Conservation (phyloP, 2,329 filamentous ascomycete species). For the Sporothrix brasiliensis region DNA sequence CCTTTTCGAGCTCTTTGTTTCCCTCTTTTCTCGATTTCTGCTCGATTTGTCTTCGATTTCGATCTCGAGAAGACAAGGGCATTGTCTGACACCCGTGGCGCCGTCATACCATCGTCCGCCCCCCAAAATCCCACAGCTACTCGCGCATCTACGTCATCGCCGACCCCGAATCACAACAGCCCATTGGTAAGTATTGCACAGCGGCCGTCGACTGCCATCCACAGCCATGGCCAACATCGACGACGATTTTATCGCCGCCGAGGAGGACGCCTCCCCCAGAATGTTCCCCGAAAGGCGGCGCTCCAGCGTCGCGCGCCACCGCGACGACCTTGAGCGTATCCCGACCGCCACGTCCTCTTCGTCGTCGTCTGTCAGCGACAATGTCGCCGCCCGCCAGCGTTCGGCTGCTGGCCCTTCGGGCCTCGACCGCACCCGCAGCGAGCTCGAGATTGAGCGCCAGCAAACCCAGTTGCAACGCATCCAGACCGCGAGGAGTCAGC, state of each 20-base stretch:
- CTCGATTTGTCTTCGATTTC: not conserved
- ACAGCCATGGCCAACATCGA: constrained; percentile 57
- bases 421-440: constrained; percentile 66
- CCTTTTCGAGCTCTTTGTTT: not conserved
- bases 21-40: not conserved
- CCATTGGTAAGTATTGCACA: not conserved
- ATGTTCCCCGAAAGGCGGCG: constrained; percentile 42
- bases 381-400: constrained; percentile 18
- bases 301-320: constrained; percentile 42
- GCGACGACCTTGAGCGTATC: constrained; percentile 63
- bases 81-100: constrained; percentile 19
- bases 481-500: constrained; percentile 70
- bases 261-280: constrained; percentile 53
- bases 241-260: constrained; percentile 56
- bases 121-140: not conserved
- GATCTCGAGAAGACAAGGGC: not conserved
- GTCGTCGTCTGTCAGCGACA: constrained; percentile 51
- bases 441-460: constrained; percentile 68
- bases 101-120: not conserved
- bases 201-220: not conserved
- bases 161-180: constrained; percentile 20
- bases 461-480: constrained; percentile 72
- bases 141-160: constrained; percentile 21
- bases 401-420: constrained; percentile 44
- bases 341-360: constrained; percentile 57